Base-by-base conservation (phyloP, 1,284 basidiomycete genomes). In the Apiotrichum domesticum region DNA sequence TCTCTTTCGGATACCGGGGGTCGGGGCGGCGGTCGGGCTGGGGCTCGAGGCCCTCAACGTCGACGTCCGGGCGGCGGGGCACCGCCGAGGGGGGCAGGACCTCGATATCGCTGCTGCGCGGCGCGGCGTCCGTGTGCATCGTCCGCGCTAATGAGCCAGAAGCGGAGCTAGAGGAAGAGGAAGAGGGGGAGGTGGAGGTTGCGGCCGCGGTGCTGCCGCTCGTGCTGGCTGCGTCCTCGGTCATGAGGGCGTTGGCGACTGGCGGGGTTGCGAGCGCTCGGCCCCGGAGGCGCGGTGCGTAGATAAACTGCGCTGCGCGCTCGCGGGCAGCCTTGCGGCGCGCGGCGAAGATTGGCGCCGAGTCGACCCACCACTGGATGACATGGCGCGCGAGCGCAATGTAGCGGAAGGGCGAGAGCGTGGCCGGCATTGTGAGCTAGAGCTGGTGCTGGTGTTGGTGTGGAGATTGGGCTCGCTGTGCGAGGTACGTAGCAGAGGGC, bases 401-500 rank as follows among this genome's bases (percentile, higher is more conserved):
- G 53, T 73, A 72, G 46, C 71, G 63, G 56, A 71, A 72, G 11
- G 74, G 74, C 3, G 70, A 69, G 35, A 72, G 64, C n/a, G 72
- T 70, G 2, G 68, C 66, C 33, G 67, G 65, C 64, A 68, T 67
- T 32, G 53, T 41, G 57, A 11, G 42, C 13, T 1, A 34, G 34
- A 34, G 34, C 8, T 4, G 43, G 46, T 32, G 41, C 33, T 34
- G 33, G 41, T 49, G 52, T 14, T 8, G 29, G 41, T n/a, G 50
- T 21, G 52, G 39, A 33, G 21, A 21, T 21, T 21, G 21, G 21
- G 21, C 21, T 21, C 21, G 21, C 21, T 39, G 37, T 39, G 37
- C 13, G 37, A 8, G 37, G 7, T 39, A 39, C 13, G 8, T 39
- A 39, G 37, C 13, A 8, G 37, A 13, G 49, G 54, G 54, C 54